Evolutionary conservation across 768 basidiomycete species (phyloP).

Genomic region (Crucibulum laeve): DNA sequence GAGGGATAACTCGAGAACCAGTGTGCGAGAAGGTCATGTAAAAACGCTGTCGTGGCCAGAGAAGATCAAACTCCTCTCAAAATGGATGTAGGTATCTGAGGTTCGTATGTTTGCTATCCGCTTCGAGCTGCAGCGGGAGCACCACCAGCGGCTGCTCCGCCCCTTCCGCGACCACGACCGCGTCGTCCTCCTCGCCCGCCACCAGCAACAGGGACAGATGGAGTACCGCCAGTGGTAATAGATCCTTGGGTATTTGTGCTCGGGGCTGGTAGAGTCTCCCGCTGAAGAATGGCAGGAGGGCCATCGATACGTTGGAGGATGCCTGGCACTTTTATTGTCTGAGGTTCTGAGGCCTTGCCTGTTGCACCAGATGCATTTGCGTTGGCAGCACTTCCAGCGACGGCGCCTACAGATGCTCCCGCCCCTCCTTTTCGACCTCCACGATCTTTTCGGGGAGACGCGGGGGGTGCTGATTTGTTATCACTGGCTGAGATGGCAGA

Average conservation of each 20-base stretch:
- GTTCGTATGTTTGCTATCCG: no score
- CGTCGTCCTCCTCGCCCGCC: constrained; percentile 8
- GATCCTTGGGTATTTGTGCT: not conserved
- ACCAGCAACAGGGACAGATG: not conserved
- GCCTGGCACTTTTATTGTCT: constrained; percentile 18
- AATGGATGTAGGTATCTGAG: no score
- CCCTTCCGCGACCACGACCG: constrained; percentile 13
- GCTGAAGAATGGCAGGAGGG: constrained; percentile 4
- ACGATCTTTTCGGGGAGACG: constrained; percentile 11
- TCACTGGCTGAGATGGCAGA: constrained; percentile 2
- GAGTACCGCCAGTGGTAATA: not conserved
- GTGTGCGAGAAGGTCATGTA: no score
- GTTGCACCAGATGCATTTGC: not conserved
- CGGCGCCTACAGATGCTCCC: no score
- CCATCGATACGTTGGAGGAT: constrained; percentile 25
- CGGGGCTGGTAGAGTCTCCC: constrained; percentile 1
- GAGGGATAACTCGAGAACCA: no score
- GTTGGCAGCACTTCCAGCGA: constrained; percentile 1
- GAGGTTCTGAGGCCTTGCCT: not conserved
- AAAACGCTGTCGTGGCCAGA: no score
- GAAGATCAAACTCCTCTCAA: no score
- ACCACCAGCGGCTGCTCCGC: constrained; percentile 1
- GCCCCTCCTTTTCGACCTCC: constrained; percentile 6
- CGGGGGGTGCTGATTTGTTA: constrained; percentile 2
- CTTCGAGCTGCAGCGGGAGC: no score